phyloP scores from a whole-genome alignment of 2,329 filamentous ascomycete species.

The Grosmannia penicillata region DNA sequence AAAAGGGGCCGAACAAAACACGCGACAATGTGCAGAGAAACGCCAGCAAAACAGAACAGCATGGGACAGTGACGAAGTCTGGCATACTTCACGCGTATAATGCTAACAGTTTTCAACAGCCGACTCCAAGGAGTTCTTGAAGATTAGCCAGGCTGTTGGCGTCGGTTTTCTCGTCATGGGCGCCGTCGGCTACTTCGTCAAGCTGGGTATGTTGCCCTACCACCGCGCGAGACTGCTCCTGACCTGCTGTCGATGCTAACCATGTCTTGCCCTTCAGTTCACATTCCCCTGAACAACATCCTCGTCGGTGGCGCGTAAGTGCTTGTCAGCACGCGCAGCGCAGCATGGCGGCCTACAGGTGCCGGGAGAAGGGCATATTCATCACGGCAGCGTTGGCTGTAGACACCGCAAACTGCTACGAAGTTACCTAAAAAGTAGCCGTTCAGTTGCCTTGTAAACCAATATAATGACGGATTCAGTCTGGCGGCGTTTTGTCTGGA shows the following conservation, averaged over 20 bases:
- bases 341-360: background rate
- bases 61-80: background rate
- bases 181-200: conserved; percentile 54
- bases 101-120: conserved; percentile 16
- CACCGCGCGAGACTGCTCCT: too few relatives aligned
- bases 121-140: conserved; percentile 38
- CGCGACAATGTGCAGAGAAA: background rate
- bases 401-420: too few relatives aligned
- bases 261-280: too few relatives aligned
- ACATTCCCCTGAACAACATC: conserved; percentile 57
- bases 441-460: too few relatives aligned
- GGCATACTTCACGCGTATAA: too few relatives aligned
- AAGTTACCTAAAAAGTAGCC: too few relatives aligned
- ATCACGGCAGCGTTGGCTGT: background rate
- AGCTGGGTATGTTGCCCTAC: conserved; percentile 42
- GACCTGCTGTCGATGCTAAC: too few relatives aligned
- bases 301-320: conserved; percentile 50
- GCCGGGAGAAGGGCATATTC: background rate
- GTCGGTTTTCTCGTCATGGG: conserved; percentile 59
- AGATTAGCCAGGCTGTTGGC: conserved; percentile 42
- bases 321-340: background rate
- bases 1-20: background rate
- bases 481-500: background rate
- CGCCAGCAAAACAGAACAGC: background rate
- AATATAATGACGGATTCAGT: too few relatives aligned